Conservation (phyloP, 2,329 filamentous ascomycete genomes). For the Aspergillus brunneoviolaceus region DNA sequence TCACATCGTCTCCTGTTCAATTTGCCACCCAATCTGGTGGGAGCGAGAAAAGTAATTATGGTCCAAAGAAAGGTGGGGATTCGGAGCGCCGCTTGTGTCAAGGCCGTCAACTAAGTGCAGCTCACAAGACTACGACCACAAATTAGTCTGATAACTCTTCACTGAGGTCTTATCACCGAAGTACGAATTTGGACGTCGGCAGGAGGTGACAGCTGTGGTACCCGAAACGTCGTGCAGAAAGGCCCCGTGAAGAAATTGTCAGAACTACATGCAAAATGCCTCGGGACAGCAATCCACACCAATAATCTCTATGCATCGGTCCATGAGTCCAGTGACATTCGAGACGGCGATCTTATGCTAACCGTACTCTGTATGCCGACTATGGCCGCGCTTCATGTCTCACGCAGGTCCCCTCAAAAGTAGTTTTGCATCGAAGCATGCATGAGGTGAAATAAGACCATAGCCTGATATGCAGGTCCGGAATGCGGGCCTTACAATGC, state of each 20-base stretch:
- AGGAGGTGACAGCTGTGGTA: not conserved
- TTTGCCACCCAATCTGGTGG: not conserved
- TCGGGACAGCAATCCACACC: not conserved
- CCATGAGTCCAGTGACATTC: not conserved
- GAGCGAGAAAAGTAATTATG: not conserved
- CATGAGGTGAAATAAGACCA: not conserved
- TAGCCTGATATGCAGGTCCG: not conserved
- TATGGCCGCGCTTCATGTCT: not conserved
- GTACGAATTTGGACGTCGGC: not conserved
- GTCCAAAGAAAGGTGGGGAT: no score
- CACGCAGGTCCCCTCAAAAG: not conserved
- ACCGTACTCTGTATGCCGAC: not conserved
- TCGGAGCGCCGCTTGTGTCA: not conserved
- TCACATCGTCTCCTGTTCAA: not conserved
- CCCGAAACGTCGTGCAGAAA: not conserved
- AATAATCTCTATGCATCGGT: not conserved
- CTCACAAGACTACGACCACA: no score
- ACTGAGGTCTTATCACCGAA: not conserved
- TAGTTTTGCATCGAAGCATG: not conserved
- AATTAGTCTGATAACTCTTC: no score
- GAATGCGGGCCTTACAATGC: constrained; percentile 6
- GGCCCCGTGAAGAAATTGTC: constrained; percentile 3
- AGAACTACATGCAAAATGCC: not conserved
- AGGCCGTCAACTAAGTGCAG: no score
- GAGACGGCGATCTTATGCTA: not conserved